These are phyloP conservation scores for Nothophytophthora sp. DNA, from an alignment of 352 stramenopile species.

Conservation along the genomic window DNA sequence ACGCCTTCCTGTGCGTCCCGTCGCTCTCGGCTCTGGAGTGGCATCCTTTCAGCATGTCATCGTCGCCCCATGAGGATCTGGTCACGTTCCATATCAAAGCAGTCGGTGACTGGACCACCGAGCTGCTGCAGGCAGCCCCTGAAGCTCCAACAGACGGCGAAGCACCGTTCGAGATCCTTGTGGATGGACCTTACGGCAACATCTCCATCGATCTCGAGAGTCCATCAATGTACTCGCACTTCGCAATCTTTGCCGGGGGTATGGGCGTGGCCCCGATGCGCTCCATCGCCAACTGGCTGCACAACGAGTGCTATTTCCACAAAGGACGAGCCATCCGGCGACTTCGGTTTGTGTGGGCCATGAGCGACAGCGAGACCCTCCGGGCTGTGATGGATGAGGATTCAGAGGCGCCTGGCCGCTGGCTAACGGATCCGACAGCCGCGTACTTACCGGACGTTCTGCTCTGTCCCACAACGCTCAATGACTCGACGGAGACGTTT, in stretches of 20 bases:
- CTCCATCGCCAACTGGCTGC: conserved; percentile 32
- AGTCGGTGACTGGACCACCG: conserved; percentile 59
- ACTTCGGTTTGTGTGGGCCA: conserved; percentile 41
- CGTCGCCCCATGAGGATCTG: conserved; percentile 51
- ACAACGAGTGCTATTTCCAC: conserved; percentile 13
- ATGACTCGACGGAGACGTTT: conserved; percentile 26
- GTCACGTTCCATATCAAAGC: conserved; percentile 60
- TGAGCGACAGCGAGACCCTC: conserved; percentile 38
- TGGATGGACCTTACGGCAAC: conserved; percentile 52
- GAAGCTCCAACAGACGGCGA: conserved; percentile 4
- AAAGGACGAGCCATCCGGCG: conserved; percentile 24
- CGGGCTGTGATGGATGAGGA: conserved; percentile 16
- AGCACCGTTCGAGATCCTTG: conserved; percentile 25
- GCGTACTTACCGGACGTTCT: conserved; percentile 19
- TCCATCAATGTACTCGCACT: conserved; percentile 35
- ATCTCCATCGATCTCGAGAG: conserved; percentile 43
- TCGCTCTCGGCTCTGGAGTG: conserved; percentile 55
- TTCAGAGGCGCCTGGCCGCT: not conserved
- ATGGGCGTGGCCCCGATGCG: conserved; percentile 42
- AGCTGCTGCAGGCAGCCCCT: conserved; percentile 22
- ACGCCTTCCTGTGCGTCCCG: conserved; percentile 79
- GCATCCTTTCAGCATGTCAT: conserved; percentile 89
- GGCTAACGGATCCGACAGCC: conserved; percentile 6
- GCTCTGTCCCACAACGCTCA: conserved; percentile 8
- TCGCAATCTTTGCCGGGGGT: conserved; percentile 40